Base-by-base conservation (phyloP, 1,284 basidiomycete genomes). In the Irpex lacteus region DNA sequence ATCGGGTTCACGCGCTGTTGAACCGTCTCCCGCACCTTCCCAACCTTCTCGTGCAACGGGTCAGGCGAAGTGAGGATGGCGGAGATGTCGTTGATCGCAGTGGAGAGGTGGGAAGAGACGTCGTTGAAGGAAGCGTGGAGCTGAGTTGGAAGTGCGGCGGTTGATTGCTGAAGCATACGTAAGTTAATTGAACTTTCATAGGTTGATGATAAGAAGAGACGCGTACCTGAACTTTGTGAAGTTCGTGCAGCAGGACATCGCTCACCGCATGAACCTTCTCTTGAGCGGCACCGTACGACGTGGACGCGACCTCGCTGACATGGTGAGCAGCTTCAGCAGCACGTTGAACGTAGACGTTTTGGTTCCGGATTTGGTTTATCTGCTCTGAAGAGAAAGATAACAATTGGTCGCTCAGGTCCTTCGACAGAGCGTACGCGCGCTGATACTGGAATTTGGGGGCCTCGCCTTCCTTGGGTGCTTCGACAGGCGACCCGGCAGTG, bases 361-460 rank as follows among this genome's bases (percentile, higher is more conserved):
- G 91, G n/a, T 80, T 78, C 71, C 88, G 87, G 55, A 92, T 76
- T 66, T 90, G 84, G 68, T 85, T 89, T 71, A 91, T 74, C 70
- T 92, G 90, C 66, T 91, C 88, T 59, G 82, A 80, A 2, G 90
- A 90, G 72, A 88, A 88, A 34, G 79, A 82, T 68, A 82, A 82
- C 59, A 92, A 69, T 68, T 88, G 83, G 69, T 86, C 85, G 65
- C 80, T 82, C 66, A 91, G 78, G 59, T 84, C 83, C 69, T 81
- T 82, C 32, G 89, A 88, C 61, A 93, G 82, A 47, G 80, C 79
- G 65, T 85, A 80, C 55, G 83, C 90, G 57, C 91, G 90, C 72
- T 91, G 89, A 71, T 91, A 91, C 75, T 93, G 91, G 70, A 84
- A 90, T 72, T 89, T 71, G 21, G 72, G 66, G 11, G 58, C 65